A percentile compares a stretch with the other conserved stretches of the same genome.
Evolutionary conservation across 106 monocot genomes (phyloP).

Genomic region (Gastrodia elata): DNA sequence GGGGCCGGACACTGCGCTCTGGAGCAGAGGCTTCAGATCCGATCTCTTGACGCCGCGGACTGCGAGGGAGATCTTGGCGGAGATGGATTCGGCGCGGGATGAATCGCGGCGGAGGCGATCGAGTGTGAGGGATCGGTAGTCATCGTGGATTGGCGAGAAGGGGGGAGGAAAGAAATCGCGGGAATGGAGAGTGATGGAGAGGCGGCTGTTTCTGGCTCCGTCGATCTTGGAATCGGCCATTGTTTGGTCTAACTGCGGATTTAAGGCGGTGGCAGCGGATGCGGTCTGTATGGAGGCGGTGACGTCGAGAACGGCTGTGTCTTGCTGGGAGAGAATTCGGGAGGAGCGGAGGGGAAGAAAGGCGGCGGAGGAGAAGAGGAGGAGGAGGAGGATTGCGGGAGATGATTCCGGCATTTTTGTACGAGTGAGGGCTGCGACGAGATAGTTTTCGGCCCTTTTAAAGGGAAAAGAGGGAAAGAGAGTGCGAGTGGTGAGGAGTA

Average conservation of each 20-base stretch:
- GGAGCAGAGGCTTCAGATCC: constrained; percentile 35
- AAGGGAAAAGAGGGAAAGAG: neutral
- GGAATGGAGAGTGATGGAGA: neutral
- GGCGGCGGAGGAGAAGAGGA: constrained; percentile 8
- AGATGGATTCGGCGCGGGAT: constrained; percentile 24
- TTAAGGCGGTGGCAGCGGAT: constrained; percentile 17
- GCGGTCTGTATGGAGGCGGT: constrained; percentile 14
- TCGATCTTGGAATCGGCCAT: neutral
- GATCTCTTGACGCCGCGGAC: constrained; percentile 15
- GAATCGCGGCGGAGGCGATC: constrained; percentile 48
- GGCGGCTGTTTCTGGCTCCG: neutral
- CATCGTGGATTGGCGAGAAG: constrained; percentile 14
- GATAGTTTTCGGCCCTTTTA: neutral
- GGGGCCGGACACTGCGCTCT: constrained; percentile 25
- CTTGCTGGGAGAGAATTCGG: neutral
- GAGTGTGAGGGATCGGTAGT: constrained; percentile 53
- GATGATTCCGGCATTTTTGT: constrained; percentile 13
- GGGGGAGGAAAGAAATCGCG: neutral
- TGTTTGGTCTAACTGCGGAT: constrained; percentile 11
- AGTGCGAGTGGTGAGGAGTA: neutral
- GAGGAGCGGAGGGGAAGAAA: constrained; percentile 1
- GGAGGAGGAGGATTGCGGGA: neutral
- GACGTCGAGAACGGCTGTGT: constrained; percentile 33
- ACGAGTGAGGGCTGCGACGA: neutral
- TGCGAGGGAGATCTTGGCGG: constrained; percentile 29